Base-by-base conservation (phyloP, 148 eudicot species). In the Persicaria tinctoria region DNA sequence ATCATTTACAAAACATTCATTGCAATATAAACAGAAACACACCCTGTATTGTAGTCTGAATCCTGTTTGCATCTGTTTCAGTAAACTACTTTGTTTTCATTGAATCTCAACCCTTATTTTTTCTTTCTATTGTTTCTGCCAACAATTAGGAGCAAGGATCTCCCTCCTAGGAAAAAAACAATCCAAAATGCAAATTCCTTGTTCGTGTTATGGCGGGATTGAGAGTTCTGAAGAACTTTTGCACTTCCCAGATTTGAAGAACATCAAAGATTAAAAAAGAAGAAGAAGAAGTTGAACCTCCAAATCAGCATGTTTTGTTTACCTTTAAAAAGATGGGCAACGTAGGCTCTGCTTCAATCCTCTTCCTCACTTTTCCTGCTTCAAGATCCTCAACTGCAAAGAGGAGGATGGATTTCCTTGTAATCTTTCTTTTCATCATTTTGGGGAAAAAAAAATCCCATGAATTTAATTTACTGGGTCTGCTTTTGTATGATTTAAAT, bases 321-420 rank as follows among this genome's bases (percentile, higher is more conserved):
- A 91, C 98, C 97, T 94, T 94, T 76, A 94, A 86, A 80, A 82
- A 85, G 79, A 94, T 76, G 71, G 97, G 98, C 79, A 90, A 69
- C 59, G 98, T 94, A 20, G 97, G 97, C 79, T 94, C 98, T 70
- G 93, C 76, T 60, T 85, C 86, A 41, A 94, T 82, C 85, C 55
- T 88, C 83, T 56, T 88, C 84, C 84, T 86, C 1, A 75, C 80
- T 3, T 72, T 75, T 47, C 97, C 97, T 50, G 92, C 86, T 82
- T 94, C 98, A 82, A 94, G 75, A 78, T 94, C 98, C 79, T 93
- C 98, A 66, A 86, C 98, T 94, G 95, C 81, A 74, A 80, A 64
- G 46, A 10, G 44, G n/a, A 60, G 1, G 14, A 64, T 32, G 14
- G 11, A 10, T 64, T 64, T 4, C 46, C 12, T 13, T 23, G 44